phyloP scores from a whole-genome alignment of 2,329 filamentous ascomycete species.

The Trichoderma guizhouense region DNA sequence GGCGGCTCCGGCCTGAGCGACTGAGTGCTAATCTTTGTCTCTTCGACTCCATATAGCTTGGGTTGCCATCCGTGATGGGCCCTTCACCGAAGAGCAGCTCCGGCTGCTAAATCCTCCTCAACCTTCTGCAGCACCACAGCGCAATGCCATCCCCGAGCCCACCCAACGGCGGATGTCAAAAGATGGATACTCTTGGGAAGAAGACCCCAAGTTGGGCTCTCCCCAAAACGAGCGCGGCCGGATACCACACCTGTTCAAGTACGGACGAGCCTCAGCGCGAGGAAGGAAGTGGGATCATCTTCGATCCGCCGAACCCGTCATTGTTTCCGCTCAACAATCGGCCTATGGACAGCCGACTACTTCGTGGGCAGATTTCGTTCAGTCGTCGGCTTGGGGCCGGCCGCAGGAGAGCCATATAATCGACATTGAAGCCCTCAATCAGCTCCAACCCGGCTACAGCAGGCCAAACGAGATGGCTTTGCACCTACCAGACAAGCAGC shows the following conservation, averaged over 20 bases:
- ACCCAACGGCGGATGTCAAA: conserved; percentile 43
- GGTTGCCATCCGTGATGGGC: conserved; percentile 47
- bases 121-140: conserved; percentile 38
- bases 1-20: background rate
- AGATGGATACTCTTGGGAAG: conserved; percentile 45
- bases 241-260: conserved; percentile 46
- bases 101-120: conserved; percentile 38
- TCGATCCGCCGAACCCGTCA: conserved; percentile 56
- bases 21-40: background rate
- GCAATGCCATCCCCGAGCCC: conserved; percentile 41
- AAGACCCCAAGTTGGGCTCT: conserved; percentile 37
- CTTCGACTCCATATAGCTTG: conserved; percentile 37
- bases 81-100: conserved; percentile 36
- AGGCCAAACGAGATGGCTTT: conserved; percentile 33
- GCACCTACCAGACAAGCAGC: conserved; percentile 28
- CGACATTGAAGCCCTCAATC: conserved; percentile 42
- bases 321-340: conserved; percentile 49
- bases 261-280: conserved; percentile 44
- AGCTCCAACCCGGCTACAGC: conserved; percentile 48
- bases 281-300: conserved; percentile 60
- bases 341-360: conserved; percentile 40
- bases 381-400: conserved; percentile 51
- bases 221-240: conserved; percentile 34
- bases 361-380: conserved; percentile 52
- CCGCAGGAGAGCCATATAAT: conserved; percentile 49